Conservation (phyloP, 176 grass and related monocot genomes). For the Raddia distichophylla region DNA sequence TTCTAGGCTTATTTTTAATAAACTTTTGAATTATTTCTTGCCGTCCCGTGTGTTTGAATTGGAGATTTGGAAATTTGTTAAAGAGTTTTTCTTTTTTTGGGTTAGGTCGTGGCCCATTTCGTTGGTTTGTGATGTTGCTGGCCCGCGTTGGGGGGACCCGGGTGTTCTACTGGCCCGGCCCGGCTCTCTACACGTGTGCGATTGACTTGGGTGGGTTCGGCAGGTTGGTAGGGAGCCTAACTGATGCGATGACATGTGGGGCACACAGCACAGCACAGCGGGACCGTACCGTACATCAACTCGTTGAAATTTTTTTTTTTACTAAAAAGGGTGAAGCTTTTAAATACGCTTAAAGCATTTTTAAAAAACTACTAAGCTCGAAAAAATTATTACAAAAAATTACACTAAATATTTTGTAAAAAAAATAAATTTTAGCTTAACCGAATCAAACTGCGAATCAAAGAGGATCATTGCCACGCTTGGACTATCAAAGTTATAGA, state of each 20-base stretch:
- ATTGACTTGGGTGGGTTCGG: slow-evolving; percentile 31
- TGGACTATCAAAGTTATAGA: too few relatives aligned
- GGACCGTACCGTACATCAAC: background rate
- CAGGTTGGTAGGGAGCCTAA: slow-evolving; percentile 45
- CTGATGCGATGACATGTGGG: slow-evolving; percentile 22
- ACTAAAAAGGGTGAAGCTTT: too few relatives aligned
- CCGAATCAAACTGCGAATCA: too few relatives aligned
- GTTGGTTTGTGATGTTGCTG: background rate
- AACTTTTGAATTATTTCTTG: too few relatives aligned
- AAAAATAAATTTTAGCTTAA: too few relatives aligned
- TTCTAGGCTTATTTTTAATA: too few relatives aligned
- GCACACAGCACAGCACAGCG: background rate
- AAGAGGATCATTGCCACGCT: too few relatives aligned
- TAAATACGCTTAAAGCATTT: too few relatives aligned
- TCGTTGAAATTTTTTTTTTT: too few relatives aligned
- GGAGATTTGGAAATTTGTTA: background rate
- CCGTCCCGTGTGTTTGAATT: background rate
- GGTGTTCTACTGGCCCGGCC: background rate
- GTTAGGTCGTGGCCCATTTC: slow-evolving; percentile 27
- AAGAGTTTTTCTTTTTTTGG: background rate
- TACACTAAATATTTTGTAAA: too few relatives aligned
- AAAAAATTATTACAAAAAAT: too few relatives aligned
- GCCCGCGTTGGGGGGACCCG: slow-evolving; percentile 18
- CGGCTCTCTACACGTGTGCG: slow-evolving; percentile 25
- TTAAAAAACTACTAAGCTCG: too few relatives aligned